These are phyloP conservation scores for Colletotrichum incanum DNA, from an alignment of 2,329 filamentous ascomycete species.

Conservation along the genomic window DNA sequence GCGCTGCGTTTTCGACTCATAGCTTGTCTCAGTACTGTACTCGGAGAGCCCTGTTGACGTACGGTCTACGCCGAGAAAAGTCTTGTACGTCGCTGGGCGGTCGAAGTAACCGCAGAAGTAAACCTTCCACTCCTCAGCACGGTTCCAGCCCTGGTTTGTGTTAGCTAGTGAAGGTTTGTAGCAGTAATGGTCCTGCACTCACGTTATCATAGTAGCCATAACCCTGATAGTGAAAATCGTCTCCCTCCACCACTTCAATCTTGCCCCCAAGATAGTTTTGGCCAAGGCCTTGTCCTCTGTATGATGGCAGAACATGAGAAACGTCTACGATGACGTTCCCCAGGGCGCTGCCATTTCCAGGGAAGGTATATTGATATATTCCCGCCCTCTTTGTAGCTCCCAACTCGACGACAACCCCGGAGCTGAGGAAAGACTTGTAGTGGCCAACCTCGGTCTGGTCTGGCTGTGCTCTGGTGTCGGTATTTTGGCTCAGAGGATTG, in stretches of 20 bases:
- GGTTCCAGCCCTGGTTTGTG: constrained; percentile 70
- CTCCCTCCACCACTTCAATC: constrained; percentile 66
- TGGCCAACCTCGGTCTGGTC: constrained; percentile 73
- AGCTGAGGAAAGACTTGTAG: constrained; percentile 70
- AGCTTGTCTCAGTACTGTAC: constrained; percentile 52
- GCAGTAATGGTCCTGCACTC: constrained; percentile 40
- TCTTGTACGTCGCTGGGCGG: constrained; percentile 59
- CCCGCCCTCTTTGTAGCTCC: constrained; percentile 70
- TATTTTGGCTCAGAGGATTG: constrained; percentile 70
- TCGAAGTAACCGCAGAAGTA: constrained; percentile 77
- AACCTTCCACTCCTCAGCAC: constrained; percentile 73
- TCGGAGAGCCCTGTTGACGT: constrained; percentile 50
- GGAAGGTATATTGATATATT: constrained; percentile 74
- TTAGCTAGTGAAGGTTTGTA: constrained; percentile 26
- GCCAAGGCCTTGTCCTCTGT: constrained; percentile 71
- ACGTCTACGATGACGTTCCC: constrained; percentile 74
- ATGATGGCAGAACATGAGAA: constrained; percentile 76
- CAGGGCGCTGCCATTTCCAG: constrained; percentile 50
- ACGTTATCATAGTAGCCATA: constrained; percentile 75
- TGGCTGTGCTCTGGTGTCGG: constrained; percentile 66
- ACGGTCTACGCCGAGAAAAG: constrained; percentile 58
- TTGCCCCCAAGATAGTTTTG: constrained; percentile 75
- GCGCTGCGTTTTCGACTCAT: constrained; percentile 55
- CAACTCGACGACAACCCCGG: constrained; percentile 71
- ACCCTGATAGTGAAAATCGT: constrained; percentile 68